A percentile compares a stretch with the other conserved stretches of the same genome.
These are phyloP conservation scores for Jamesozyma rosinii DNA, from an alignment of 805 yeast species.

Conservation along the genomic window DNA sequence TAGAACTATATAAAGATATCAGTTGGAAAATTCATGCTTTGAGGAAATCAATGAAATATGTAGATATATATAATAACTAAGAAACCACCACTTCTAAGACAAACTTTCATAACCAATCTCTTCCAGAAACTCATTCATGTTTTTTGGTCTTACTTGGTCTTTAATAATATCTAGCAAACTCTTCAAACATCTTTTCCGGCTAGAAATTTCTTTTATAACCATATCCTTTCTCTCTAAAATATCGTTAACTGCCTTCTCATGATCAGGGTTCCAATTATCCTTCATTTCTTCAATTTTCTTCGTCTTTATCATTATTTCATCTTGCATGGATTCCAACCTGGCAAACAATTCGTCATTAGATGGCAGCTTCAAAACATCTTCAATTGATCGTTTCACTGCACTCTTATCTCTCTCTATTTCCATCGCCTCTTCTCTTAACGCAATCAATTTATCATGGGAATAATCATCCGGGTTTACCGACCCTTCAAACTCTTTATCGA, in stretches of 20 bases:
- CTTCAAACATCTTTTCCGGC: constrained; percentile 14
- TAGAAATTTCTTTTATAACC: constrained; percentile 13
- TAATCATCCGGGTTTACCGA: constrained; percentile 2
- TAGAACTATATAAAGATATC: too few relatives aligned
- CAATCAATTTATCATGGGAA: constrained; percentile 14
- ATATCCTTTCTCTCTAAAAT: constrained; percentile 7
- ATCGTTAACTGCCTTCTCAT: constrained; percentile 9
- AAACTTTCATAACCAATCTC: constrained; percentile 20
- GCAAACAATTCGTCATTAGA: constrained; percentile 11
- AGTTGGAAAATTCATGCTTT: too few relatives aligned
- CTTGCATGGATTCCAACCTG: constrained; percentile 4
- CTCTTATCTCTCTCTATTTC: constrained; percentile 17
- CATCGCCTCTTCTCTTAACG: constrained; percentile 18
- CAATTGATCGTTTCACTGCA: constrained; percentile 6
- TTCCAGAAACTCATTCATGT: constrained; percentile 22
- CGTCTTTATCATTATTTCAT: constrained; percentile 6
- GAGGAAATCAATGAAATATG: too few relatives aligned
- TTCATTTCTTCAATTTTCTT: constrained; percentile 6
- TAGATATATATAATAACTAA: too few relatives aligned
- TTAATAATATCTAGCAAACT: constrained; percentile 16
- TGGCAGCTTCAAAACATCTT: constrained; percentile 11
- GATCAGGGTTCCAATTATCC: constrained; percentile 11
- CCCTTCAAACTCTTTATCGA: constrained; percentile 5
- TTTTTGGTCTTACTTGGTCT: constrained; percentile 19
- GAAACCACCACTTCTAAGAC: too few relatives aligned